Percentiles rank a stretch among this genome's conserved stretches.
Evolutionary conservation across 371 early-diverging fungal species (phyloP).

Genomic region (Lichtheimia ornata): DNA sequence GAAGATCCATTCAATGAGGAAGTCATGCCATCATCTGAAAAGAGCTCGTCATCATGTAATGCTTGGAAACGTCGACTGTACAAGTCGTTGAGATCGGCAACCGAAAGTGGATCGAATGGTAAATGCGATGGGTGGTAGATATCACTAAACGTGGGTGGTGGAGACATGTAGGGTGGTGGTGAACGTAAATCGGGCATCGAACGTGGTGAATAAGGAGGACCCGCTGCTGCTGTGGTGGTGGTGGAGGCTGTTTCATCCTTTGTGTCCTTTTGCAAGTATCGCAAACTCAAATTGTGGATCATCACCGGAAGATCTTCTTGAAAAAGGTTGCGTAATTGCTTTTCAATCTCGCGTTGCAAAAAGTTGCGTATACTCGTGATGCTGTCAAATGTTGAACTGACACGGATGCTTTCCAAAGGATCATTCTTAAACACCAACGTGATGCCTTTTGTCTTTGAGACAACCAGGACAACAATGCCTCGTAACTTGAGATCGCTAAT

Average conservation of each 20-base stretch:
- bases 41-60: conserved; percentile 7
- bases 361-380: conserved; percentile 84
- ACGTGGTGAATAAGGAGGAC: background rate
- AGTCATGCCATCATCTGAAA: conserved; percentile 9
- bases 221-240: background rate
- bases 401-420: conserved; percentile 89
- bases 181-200: background rate
- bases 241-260: conserved; percentile 12
- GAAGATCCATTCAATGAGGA: conserved; percentile 15
- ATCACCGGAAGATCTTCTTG: conserved; percentile 92
- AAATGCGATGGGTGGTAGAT: background rate
- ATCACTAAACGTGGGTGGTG: background rate
- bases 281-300: conserved; percentile 85
- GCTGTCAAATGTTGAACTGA: conserved; percentile 94
- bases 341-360: conserved; percentile 62
- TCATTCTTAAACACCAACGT: conserved; percentile 97
- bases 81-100: conserved; percentile 20
- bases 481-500: conserved; percentile 86
- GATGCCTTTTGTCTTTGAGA: conserved; percentile 89
- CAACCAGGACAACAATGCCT: conserved; percentile 91
- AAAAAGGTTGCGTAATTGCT: conserved; percentile 77
- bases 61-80: conserved; percentile 20
- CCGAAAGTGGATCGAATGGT: conserved; percentile 17
- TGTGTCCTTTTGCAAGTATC: conserved; percentile 22
- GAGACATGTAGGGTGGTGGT: background rate